phyloP scores from a whole-genome alignment of 768 basidiomycete species.

The Mycena alexandri region DNA sequence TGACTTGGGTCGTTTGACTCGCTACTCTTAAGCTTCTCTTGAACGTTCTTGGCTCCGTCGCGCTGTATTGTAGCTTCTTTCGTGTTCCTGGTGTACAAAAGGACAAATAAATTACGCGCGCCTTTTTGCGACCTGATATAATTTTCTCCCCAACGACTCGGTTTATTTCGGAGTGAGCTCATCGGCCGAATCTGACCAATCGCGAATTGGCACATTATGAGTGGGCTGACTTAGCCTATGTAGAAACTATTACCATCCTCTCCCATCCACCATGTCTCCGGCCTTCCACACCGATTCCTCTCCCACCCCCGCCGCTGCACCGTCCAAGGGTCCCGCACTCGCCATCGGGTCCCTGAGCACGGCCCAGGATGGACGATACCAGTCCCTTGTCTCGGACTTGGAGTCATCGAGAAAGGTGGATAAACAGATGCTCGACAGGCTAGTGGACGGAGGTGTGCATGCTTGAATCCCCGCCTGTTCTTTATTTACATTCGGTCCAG shows the following conservation, averaged over 20 bases:
- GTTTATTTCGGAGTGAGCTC: not conserved
- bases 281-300: conserved; percentile 60
- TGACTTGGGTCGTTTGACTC: not conserved
- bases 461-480: conserved; percentile 11
- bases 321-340: conserved; percentile 63
- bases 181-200: conserved; percentile 4
- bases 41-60: conserved; percentile 10
- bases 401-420: conserved; percentile 71
- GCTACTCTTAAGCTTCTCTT: not conserved
- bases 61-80: conserved; percentile 17
- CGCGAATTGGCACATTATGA: not conserved
- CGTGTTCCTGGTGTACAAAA: not conserved
- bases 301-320: conserved; percentile 41
- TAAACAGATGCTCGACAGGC: conserved; percentile 84
- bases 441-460: conserved; percentile 80
- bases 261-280: conserved; percentile 65
- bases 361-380: conserved; percentile 85
- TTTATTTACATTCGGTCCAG: conserved; percentile 52
- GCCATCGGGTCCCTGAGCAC: conserved; percentile 84
- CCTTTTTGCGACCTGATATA: no score
- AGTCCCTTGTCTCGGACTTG: conserved; percentile 72
- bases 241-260: not conserved
- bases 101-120: no score
- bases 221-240: conserved; percentile 23
- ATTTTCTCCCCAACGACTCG: no score